Base-by-base conservation (phyloP, 169 alveolate genomes). In the Plasmodium fragile region DNA sequence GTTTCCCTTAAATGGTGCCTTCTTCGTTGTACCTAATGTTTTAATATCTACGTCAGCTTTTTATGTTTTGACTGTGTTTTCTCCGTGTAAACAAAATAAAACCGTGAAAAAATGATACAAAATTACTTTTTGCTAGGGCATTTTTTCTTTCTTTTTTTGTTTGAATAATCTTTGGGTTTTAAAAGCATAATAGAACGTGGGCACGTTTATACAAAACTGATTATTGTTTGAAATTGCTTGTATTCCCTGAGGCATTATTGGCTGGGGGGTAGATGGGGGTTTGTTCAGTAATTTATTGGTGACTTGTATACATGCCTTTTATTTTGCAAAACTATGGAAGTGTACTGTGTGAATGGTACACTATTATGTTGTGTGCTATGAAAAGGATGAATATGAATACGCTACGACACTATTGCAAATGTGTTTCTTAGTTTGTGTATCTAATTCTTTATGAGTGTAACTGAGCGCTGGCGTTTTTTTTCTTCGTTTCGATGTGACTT, bases 101-200 rank as follows among this genome's bases (percentile, higher is more conserved):
- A 25, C 52, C 36, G 41, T 53, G 59, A 55, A 34, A 22, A 59
- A 11, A 32, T 1, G 13, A 75, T 82, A 72, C 18, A 28, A 22
- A 13, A 16, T 83, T 72, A 41, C 45, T 83, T 45, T 16, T 6
- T 83, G 92, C 81, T 71, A 83, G 92, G 22, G 72, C 82, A 72
- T 83, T 45, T 72, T 32, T 72, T 71, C 83, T 83, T 71, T 83
- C 83, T 83, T 73, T 72, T 45, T 71, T 83, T 83, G 72, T 32
- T 83, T 32, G 39, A 72, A 83, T 49, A 52, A n/a, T 45, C 39
- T 83, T 43, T 52, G 84, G 34, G 34, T 72, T 83, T 83, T 83
- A 49, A 3, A 11, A 71, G 49, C 92, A 83, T 83, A 73, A 43
- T 83, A 83, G 30, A 36, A 72, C 2, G 25, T 43, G 32, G 25